Evolutionary conservation across 2,329 filamentous ascomycete genomes (phyloP).

Genomic region (Aspergillus calidoustus): DNA sequence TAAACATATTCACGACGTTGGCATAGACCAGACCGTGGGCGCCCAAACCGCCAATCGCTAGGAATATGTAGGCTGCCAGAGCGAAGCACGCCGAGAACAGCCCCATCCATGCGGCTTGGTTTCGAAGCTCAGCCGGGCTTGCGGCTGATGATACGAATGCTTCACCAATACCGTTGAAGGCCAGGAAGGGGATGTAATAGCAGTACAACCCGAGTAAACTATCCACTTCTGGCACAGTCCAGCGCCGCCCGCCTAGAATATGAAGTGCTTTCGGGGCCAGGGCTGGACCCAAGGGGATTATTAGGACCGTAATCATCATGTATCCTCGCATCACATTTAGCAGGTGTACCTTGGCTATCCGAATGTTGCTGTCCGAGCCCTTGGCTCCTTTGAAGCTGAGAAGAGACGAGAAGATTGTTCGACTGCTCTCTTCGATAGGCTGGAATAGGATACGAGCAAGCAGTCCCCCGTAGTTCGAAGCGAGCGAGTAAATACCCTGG

Average conservation of each 20-base stretch:
- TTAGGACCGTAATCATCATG: constrained; percentile 70
- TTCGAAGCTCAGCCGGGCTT: constrained; percentile 71
- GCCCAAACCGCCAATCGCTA: constrained; percentile 71
- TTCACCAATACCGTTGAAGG: constrained; percentile 88
- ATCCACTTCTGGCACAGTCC: constrained; percentile 75
- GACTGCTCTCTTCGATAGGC: constrained; percentile 90
- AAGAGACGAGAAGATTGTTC: constrained; percentile 85
- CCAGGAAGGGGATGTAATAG: constrained; percentile 91
- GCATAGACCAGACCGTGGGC: constrained; percentile 82
- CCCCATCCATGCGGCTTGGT: constrained; percentile 83
- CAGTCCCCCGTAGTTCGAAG: constrained; percentile 91
- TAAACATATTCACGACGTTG: constrained; percentile 87
- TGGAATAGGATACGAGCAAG: constrained; percentile 89
- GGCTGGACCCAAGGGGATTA: constrained; percentile 73
- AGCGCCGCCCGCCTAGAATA: constrained; percentile 75
- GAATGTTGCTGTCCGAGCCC: constrained; percentile 25
- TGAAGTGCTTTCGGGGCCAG: constrained; percentile 74
- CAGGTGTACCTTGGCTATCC: constrained; percentile 38
- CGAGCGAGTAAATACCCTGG: constrained; percentile 90
- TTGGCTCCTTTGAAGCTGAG: constrained; percentile 54
- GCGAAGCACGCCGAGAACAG: constrained; percentile 79
- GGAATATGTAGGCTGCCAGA: constrained; percentile 72
- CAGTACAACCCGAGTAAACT: constrained; percentile 78
- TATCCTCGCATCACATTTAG: constrained; percentile 70
- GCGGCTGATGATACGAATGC: constrained; percentile 91